Base-by-base conservation (phyloP, 768 basidiomycete genomes). In the Pisolithus marmoratus region DNA sequence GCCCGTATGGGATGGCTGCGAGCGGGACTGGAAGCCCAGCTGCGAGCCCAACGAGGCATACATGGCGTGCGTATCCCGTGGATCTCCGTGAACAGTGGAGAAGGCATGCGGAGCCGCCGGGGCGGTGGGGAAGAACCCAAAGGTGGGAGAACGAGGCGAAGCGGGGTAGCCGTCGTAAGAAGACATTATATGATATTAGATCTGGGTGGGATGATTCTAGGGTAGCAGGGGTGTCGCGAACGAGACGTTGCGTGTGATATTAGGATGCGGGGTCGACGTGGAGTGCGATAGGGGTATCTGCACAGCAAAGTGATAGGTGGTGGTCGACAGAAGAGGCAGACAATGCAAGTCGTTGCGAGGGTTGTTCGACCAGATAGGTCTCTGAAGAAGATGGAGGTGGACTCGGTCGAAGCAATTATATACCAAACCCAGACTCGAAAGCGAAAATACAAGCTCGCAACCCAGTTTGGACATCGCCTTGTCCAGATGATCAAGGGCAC, bases 81-180 rank as follows among this genome's bases (percentile, higher is more conserved):
- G 83, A 58, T 80, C 75, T 65, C 79, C 79, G 63, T 82, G 77
- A 50, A 84, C 72, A 41, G 73, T 59, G 11, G 71, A 63, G 63
- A 85, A 83, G 12, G 81, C 77, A 51, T 82, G 80, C 49, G 83
- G 82, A 12, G 77, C 75, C 22, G 80, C 72, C 5, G 76, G 70
- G 9, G 63, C 76, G 15, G 73, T 65, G 31, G 83, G 83, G 72
- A 85, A 84, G 70, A 83, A 75, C 52, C 79, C 80, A 58, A 68
- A 81, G 4, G 75, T 74, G 52, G 82, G 81, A 2, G 83, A 82
- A 27, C 78, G 61, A 51, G 81, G 77, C 26, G 70, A 56, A 19
- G 72, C 60, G 38, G 69, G 63, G 68, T 72, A 75, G 50, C 62
- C 59, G 56, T 58, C 61, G 56, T 53, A 70, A 17, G 73, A 75